Base-by-base conservation (phyloP, 2,329 filamentous ascomycete species). In the Aspergillus puulaauensis region DNA sequence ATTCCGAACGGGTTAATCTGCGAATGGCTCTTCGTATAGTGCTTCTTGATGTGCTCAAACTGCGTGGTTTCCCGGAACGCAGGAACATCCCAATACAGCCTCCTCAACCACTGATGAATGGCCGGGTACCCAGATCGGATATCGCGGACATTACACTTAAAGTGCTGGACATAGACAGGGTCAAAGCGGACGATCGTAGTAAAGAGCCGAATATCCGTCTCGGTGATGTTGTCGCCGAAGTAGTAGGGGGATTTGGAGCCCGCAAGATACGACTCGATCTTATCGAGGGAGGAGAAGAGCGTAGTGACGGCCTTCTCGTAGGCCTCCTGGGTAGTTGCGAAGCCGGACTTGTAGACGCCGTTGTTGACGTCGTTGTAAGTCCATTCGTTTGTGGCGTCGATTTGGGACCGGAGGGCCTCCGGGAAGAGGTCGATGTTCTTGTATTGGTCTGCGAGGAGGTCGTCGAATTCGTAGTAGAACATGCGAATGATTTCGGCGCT, bases 41-140 rank as follows among this genome's bases (percentile, higher is more conserved):
- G 86, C 45, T 83, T 89, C 84, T 96, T 97, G 79, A 98, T 98
- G 77, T 99, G 95, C 74, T 96, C 85, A 73, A 96, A 96, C 74
- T 97, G 85, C 21, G 93, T 96, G 60, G 92, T 95, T 52, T 90
- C 85, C 62, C 80, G 79, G 78, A 96, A 97, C 2, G 91, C 91
- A 0, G 86, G 80, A 23, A 86, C 73, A 65, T 88, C 88, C 92
- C 92, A 96, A 79, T 96, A 97, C 66, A 96, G 77, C 69, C 88
- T 83, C 55, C 90, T 83, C 77, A 96, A 75, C 92, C 93, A 97
- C 59, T 78, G 79, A 78, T 97, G 90, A 58, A 96, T 77, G 51
- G 82, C 79, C 27, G 93, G 93, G 72, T 95, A 97, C 2, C 91
- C 91, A 7, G 85, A 88, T 43, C 92, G 83, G 70, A 96, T 93